Percentiles rank a stretch among this genome's conserved stretches.
These are phyloP conservation scores for Alisma plantagoaquatica DNA, from an alignment of 106 monocot genomes.

Conservation along the genomic window DNA sequence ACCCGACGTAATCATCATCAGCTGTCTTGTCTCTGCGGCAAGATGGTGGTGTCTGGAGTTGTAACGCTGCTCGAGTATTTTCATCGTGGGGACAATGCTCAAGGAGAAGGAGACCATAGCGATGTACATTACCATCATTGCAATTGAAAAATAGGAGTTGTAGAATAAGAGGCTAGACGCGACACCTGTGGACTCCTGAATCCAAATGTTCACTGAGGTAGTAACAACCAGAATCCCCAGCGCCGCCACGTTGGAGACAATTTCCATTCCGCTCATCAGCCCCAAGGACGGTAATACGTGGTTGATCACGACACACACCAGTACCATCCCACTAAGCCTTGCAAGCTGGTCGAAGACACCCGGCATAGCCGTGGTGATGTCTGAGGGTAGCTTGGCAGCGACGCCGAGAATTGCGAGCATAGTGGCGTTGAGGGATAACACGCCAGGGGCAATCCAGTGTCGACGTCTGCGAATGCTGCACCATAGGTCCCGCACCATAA, in stretches of 20 bases:
- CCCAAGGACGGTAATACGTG: background rate
- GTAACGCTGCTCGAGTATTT: background rate
- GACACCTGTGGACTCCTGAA: conserved; percentile 1
- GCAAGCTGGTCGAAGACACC: background rate
- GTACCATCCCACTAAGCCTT: background rate
- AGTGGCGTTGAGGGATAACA: conserved; percentile 3
- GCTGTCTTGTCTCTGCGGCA: too few species aligned
- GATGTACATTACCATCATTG: background rate
- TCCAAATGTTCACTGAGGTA: background rate
- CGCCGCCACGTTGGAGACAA: conserved; percentile 1
- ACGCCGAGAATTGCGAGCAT: background rate
- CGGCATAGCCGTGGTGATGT: too few species aligned
- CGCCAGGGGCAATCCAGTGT: background rate
- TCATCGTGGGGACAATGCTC: background rate
- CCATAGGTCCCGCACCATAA: background rate
- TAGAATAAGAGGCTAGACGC: background rate
- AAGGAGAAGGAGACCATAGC: background rate
- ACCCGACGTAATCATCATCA: too few species aligned
- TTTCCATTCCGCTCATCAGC: background rate
- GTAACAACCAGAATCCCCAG: background rate
- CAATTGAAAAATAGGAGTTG: background rate
- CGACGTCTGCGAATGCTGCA: background rate
- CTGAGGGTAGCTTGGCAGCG: background rate
- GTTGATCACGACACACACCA: background rate
- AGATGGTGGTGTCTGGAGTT: too few species aligned